phyloP scores from a whole-genome alignment of 1,284 basidiomycete species.

The Puccinia hordei region DNA sequence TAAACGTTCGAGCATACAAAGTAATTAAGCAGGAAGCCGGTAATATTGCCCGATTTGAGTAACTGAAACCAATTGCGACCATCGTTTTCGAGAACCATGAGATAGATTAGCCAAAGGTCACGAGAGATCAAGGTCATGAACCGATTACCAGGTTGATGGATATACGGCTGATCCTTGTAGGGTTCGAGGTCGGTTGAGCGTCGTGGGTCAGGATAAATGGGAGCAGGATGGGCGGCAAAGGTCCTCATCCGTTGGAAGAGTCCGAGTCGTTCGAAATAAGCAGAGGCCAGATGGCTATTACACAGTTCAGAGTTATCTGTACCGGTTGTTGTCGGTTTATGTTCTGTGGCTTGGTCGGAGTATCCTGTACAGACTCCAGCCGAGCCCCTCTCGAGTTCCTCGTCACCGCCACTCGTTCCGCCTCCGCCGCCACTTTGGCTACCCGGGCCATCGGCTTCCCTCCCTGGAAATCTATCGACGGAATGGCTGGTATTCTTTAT shows the following conservation, averaged over 20 bases:
- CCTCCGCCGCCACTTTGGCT: background rate
- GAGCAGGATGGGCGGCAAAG: slow-evolving; percentile 35
- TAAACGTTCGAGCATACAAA: background rate
- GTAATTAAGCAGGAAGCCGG: slow-evolving; percentile 25
- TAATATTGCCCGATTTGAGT: slow-evolving; percentile 18
- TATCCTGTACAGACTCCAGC: background rate
- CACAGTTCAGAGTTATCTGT: background rate
- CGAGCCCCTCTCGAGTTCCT: background rate
- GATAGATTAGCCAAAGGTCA: slow-evolving; percentile 36
- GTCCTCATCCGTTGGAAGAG: slow-evolving; percentile 55
- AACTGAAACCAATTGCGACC: slow-evolving; percentile 35
- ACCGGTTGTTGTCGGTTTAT: background rate
- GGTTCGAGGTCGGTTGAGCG: slow-evolving; percentile 20
- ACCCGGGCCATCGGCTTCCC: background rate
- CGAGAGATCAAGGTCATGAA: slow-evolving; percentile 4
- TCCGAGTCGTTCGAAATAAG: slow-evolving; percentile 54
- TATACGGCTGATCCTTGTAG: background rate
- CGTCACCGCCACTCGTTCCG: background rate
- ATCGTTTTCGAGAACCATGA: slow-evolving; percentile 44
- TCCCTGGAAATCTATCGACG: background rate
- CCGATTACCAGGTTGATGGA: background rate
- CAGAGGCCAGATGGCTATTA: slow-evolving; percentile 53
- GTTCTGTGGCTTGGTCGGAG: background rate
- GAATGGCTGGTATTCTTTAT: background rate
- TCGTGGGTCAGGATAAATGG: background rate